Evolutionary conservation across 352 stramenopile species (phyloP).

Genomic region (Globisporangium acanthophoron): DNA sequence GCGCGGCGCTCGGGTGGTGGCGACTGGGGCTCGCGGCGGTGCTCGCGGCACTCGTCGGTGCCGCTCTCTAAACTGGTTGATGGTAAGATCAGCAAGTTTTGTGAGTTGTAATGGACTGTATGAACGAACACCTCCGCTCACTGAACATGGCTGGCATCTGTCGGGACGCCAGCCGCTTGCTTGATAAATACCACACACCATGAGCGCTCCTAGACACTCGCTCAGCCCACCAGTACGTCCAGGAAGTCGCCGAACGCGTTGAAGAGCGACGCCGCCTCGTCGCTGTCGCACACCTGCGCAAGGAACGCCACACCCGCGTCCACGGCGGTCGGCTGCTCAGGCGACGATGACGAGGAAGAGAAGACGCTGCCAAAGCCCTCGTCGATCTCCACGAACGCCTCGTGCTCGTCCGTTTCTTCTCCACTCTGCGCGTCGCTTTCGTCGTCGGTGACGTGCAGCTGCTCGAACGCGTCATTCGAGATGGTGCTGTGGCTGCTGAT

Average conservation of each 20-base stretch:
- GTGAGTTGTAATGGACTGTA: neutral
- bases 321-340: slow-evolving; percentile 20
- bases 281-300: slow-evolving; percentile 46
- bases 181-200: slow-evolving; percentile 4
- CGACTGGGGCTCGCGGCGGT: neutral
- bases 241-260: slow-evolving; percentile 70
- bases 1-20: neutral
- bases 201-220: neutral
- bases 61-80: neutral
- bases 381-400: slow-evolving; percentile 14
- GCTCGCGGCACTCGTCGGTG: neutral
- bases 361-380: neutral
- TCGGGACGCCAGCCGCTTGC: neutral
- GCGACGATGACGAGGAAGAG: neutral
- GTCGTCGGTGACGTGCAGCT: slow-evolving; percentile 2
- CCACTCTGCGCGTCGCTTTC: slow-evolving; percentile 19
- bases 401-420: slow-evolving; percentile 8
- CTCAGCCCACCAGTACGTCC: slow-evolving; percentile 47
- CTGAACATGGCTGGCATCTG: neutral
- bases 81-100: neutral
- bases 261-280: slow-evolving; percentile 55
- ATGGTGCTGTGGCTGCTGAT: slow-evolving; percentile 13
- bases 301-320: slow-evolving; percentile 50
- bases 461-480: slow-evolving; percentile 16
- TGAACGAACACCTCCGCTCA: neutral